phyloP scores from a whole-genome alignment of 768 basidiomycete species.

The Rhizopogon vesiculosus region DNA sequence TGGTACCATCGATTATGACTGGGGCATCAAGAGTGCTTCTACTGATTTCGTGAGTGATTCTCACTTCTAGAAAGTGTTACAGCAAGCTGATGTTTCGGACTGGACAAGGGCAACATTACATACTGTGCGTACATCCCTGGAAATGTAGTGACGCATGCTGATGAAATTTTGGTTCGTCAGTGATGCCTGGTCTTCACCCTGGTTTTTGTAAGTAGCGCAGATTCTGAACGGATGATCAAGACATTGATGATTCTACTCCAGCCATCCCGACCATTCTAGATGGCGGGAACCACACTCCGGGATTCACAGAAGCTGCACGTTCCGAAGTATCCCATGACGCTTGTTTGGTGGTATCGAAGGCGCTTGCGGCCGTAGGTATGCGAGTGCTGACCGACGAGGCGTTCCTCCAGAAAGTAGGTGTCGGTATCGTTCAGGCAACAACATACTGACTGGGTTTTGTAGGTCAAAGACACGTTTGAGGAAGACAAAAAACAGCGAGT shows the following conservation, averaged over 20 bases:
- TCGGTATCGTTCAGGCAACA: background rate
- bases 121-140: conserved; percentile 40
- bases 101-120: conserved; percentile 41
- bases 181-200: conserved; percentile 59
- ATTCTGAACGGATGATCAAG: background rate
- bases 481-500: conserved; percentile 27
- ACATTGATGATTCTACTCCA: conserved; percentile 15
- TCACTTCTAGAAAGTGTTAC: background rate
- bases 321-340: conserved; percentile 55
- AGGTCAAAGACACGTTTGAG: conserved; percentile 42
- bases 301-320: conserved; percentile 54
- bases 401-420: conserved; percentile 49
- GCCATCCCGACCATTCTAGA: conserved; percentile 64
- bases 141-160: background rate
- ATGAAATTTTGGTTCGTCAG: conserved; percentile 3
- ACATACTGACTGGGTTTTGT: background rate
- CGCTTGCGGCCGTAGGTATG: conserved; percentile 60
- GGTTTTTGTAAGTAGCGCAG: conserved; percentile 33
- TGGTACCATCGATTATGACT: conserved; percentile 52
- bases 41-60: conserved; percentile 66
- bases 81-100: background rate
- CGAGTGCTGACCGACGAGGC: conserved; percentile 58
- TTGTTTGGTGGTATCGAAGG: conserved; percentile 57
- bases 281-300: conserved; percentile 71
- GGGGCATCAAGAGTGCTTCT: conserved; percentile 62